A percentile compares a stretch with the other conserved stretches of the same genome.
These are phyloP conservation scores for Hura crepitans DNA, from an alignment of 441 rosid species.

Conservation along the genomic window DNA sequence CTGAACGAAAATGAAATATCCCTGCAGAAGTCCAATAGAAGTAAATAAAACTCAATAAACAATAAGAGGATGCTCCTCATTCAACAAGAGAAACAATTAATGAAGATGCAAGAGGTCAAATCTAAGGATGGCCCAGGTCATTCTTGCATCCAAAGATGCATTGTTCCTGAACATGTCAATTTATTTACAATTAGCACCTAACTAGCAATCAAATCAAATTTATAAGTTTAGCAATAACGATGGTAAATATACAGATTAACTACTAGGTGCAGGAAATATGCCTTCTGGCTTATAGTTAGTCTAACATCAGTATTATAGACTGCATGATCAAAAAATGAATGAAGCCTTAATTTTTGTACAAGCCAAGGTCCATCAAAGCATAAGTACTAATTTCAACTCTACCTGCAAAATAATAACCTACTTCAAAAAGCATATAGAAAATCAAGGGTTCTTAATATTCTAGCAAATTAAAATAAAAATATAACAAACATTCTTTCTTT, in stretches of 20 bases:
- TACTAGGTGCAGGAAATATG: background rate
- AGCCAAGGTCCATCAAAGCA: background rate
- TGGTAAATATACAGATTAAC: background rate
- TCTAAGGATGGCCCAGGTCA: background rate
- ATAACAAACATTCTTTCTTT: too few species aligned
- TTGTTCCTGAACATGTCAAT: too few species aligned
- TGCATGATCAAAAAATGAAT: too few species aligned
- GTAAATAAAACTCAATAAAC: background rate
- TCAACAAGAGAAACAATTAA: background rate
- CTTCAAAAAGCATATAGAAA: too few species aligned
- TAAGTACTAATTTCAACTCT: too few species aligned
- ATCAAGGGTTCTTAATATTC: too few species aligned
- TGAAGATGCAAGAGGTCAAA: background rate
- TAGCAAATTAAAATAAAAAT: too few species aligned
- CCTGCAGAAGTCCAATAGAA: conserved; percentile 24
- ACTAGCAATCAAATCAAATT: background rate
- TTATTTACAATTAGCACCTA: background rate
- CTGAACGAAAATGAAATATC: conserved; percentile 14
- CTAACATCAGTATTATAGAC: too few species aligned
- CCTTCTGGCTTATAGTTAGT: background rate
- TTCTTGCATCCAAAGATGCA: background rate
- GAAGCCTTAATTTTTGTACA: too few species aligned
- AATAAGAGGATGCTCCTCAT: background rate
- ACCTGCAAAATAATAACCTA: too few species aligned
- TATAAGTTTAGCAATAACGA: background rate